Evolutionary conservation across 441 rosid genomes (phyloP).

Genomic region (Corymbia calophylla): DNA sequence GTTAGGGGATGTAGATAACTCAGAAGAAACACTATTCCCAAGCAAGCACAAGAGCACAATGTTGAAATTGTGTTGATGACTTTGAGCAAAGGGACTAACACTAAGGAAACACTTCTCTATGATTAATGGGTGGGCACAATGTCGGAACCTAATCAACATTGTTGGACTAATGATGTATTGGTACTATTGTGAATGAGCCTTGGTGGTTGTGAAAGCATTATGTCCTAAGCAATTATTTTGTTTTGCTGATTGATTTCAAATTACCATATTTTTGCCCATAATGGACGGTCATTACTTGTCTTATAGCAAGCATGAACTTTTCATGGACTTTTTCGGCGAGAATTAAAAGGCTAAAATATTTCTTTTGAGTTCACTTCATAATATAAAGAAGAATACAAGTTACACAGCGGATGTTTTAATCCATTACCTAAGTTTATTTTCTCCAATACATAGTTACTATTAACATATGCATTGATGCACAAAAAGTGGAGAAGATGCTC

Average conservation of each 20-base stretch:
- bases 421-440: background rate
- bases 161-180: background rate
- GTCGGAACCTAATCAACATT: too few relatives aligned
- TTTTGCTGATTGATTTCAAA: background rate
- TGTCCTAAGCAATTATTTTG: background rate
- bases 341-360: background rate
- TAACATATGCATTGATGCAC: background rate
- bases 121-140: too few relatives aligned
- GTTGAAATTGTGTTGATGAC: too few relatives aligned
- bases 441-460: background rate
- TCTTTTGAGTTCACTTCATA: background rate
- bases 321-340: background rate
- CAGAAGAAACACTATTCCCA: too few relatives aligned
- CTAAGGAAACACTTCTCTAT: too few relatives aligned
- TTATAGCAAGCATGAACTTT: background rate
- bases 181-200: background rate
- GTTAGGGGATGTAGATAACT: too few relatives aligned
- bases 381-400: background rate
- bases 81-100: too few relatives aligned
- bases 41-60: too few relatives aligned
- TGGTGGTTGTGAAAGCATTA: background rate
- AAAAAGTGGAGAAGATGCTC: background rate
- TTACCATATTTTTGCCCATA: background rate
- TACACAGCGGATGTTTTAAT: background rate
- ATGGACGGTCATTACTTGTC: background rate